Base-by-base conservation (phyloP, 805 yeast genomes). In the Torulaspora maleeae region DNA sequence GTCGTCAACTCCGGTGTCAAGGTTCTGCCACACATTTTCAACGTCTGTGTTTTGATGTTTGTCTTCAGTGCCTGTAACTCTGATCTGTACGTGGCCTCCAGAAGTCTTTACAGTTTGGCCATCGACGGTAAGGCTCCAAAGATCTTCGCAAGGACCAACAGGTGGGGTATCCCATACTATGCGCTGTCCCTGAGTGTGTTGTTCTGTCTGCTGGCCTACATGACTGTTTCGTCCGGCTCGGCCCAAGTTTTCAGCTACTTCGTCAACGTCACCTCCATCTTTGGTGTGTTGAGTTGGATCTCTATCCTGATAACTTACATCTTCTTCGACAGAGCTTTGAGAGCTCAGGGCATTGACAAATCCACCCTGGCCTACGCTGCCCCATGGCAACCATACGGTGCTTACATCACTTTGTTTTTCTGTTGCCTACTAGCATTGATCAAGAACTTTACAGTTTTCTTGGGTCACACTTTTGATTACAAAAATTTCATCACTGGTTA, bases 51-150 rank as follows among this genome's bases (percentile, higher is more conserved):
- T 53, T 66, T 88, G 59, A 66, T 85, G 33, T 83, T 86, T 52
- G 89, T 86, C 47, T 77, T 86, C 61, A 83, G 91, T 9, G 95
- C 95, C 37, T 82, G 86, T 9, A 86, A 85, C 68, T 82, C 89
- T 2, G 89, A 82, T 66, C 71, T 86, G 58, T 84, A 83, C 67
- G 80, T 82, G 61, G 85, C 86, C 24, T 79, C 93, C 16, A 76
- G 95, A 74, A 79, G 85, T 9, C 68, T 83, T 15, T 85, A 83
- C 59, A 84, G 86, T 29, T 69, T 86, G 52, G 77, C 93, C 1
- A 75, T 78, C 41, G 83, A 82, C 54, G 86, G 87, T 6, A 80
- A 79, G 59, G 89, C 91, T 9, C 93, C 93, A 52, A 71, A 67
- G 52, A 59, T 83, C 58, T 79, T 85, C 61, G 71, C 85, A 43